These are phyloP conservation scores for Zoysia japonica DNA, from an alignment of 176 grass and related monocot genomes.

Conservation along the genomic window DNA sequence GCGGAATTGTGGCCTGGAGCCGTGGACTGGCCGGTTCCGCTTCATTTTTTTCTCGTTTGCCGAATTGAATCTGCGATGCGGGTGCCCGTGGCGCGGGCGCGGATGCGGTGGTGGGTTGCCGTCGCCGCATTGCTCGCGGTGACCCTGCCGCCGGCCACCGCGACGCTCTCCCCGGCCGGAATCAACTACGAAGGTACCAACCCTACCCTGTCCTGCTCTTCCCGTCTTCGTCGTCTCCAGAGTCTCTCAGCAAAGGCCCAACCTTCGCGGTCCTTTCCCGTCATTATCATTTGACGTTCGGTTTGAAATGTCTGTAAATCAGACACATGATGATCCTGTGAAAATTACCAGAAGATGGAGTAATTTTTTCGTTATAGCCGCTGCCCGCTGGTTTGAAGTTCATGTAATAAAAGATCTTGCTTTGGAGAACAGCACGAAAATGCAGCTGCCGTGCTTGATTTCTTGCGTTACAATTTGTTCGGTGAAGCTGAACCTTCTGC, in stretches of 20 bases:
- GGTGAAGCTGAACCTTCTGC: conserved; percentile 12
- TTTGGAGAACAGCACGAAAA: conserved; percentile 23
- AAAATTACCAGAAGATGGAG: neutral
- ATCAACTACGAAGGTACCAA: conserved; percentile 68
- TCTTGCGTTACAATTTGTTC: conserved; percentile 10
- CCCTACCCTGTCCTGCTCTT: neutral
- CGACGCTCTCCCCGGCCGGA: conserved; percentile 62
- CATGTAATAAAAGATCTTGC: conserved; percentile 10
- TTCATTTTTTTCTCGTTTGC: neutral
- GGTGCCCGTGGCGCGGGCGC: conserved; percentile 15
- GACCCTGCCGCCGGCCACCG: conserved; percentile 37
- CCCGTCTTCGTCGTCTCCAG: neutral
- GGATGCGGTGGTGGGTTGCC: conserved; percentile 28
- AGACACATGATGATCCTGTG: neutral
- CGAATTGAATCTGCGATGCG: conserved; percentile 38
- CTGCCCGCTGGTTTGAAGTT: neutral
- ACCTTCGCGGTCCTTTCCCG: neutral
- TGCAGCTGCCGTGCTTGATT: neutral
- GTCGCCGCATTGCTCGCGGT: conserved; percentile 26
- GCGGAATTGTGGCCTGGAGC: conserved; percentile 30
- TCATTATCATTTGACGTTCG: neutral
- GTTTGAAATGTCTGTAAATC: neutral
- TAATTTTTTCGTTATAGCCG: neutral
- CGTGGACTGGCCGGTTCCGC: neutral
- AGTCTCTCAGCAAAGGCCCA: neutral